Evolutionary conservation across 73 alveolate genomes (phyloP).

Genomic region (Vitrella brassicaformis): DNA sequence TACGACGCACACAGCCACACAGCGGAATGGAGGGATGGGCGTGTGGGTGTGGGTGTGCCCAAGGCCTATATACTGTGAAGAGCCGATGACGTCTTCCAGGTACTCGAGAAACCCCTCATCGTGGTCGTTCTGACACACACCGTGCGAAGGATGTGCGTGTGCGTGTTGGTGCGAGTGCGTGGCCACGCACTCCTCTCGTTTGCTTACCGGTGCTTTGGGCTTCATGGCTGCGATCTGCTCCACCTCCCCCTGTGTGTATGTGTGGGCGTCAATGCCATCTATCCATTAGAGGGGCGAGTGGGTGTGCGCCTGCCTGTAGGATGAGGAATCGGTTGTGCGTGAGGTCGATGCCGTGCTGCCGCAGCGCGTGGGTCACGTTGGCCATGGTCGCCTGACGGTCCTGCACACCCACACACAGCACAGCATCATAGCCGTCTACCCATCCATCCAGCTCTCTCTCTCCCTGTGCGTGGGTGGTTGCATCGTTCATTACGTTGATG

Average conservation of each 20-base stretch:
- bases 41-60: too few species aligned
- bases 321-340: conserved; percentile 75
- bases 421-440: too few species aligned
- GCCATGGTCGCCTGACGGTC: too few species aligned
- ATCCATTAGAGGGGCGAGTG: too few species aligned
- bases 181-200: too few species aligned
- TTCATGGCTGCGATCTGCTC: conserved; percentile 78
- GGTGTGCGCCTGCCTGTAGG: conserved; percentile 16
- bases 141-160: too few species aligned
- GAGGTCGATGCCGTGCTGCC: conserved; percentile 62
- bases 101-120: conserved; percentile 63
- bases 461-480: not conserved
- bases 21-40: not conserved
- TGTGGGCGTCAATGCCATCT: too few species aligned
- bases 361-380: conserved; percentile 50
- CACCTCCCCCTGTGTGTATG: conserved; percentile 65
- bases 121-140: too few species aligned
- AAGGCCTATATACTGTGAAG: too few species aligned
- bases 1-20: not conserved
- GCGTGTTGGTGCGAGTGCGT: too few species aligned
- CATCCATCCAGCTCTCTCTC: not conserved
- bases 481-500: too few species aligned
- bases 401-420: too few species aligned
- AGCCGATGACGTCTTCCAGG: conserved; percentile 79
- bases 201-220: conserved; percentile 56